Base-by-base conservation (phyloP, 148 eudicot species). In the Cornus controversa region DNA sequence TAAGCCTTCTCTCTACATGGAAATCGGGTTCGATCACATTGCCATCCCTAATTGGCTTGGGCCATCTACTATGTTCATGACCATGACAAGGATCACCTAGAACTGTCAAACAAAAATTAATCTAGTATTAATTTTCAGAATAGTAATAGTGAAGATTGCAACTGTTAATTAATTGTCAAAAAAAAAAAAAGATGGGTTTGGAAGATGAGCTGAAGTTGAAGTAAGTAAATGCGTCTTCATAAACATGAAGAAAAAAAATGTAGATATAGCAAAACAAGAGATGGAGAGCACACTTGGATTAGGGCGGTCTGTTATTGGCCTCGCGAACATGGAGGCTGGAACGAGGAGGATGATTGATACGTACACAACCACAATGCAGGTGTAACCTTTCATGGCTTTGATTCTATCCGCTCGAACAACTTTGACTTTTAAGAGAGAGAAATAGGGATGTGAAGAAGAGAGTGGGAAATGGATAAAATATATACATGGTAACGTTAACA, bases 311-410 rank as follows among this genome's bases (percentile, higher is more conserved):
- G 45, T 4, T 18, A 69, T 78, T 18, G 8, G 24, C 22, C 62
- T 42, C 5, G 81, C 63, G 8, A 16, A 34, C 34, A 58, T 66
- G 50, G 20, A 37, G 79, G 45, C 25, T 10, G 85, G 79, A 57
- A 82, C 66, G 62, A 84, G 71, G n/a, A 82, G 72, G 26, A 87
- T 72, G 50, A 77, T 25, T 25, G 13, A 34, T 9, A 69, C 5
- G n/a, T n/a, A n/a, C 14, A 54, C 50, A 6, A 36, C 69, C 54
- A 77, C 20, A 60, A 73, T 69, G 29, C 63, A 31, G 18, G 34
- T 36, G 37, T 67, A 71, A 24, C 50, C 70, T 80, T 70, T 84
- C 89, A 84, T 79, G 25, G 10, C 68, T 31, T 27, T 31, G 64
- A 71, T 71, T 29, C 42, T 31, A 10, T 27, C n/a, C n/a, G 34